Percentiles rank a stretch among this genome's conserved stretches.
Conservation (phyloP, 495 filamentous ascomycete species). For the Zalerion maritima region DNA sequence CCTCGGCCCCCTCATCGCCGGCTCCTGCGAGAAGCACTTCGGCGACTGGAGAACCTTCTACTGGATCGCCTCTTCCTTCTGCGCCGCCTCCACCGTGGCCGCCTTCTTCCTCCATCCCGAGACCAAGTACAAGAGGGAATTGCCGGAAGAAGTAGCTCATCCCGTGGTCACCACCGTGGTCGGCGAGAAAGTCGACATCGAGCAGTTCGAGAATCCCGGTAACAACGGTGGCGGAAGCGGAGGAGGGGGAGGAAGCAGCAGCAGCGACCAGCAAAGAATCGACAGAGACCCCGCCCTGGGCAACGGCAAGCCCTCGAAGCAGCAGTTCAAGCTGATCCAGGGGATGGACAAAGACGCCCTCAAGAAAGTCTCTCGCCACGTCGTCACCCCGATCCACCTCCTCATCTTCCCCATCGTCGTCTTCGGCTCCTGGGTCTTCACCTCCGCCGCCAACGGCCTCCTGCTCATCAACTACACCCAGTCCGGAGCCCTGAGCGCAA, state of each 20-base stretch:
- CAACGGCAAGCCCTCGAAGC: conserved; percentile 35
- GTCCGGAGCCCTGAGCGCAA: conserved; percentile 41
- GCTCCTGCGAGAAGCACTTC: conserved; percentile 39
- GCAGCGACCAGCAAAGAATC: too few species aligned
- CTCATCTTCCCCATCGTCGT: conserved; percentile 51
- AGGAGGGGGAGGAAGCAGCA: too few species aligned
- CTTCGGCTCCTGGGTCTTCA: conserved; percentile 42
- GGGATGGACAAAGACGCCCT: conserved; percentile 22
- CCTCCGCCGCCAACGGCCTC: conserved; percentile 44
- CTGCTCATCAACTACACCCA: conserved; percentile 49
- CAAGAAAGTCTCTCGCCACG: conserved; percentile 17
- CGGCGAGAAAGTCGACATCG: too few species aligned
- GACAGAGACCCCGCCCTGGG: conserved; percentile 16
- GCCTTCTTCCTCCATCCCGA: conserved; percentile 45
- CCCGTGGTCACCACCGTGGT: conserved; percentile 3
- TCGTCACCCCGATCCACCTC: conserved; percentile 40
- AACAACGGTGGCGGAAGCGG: too few species aligned
- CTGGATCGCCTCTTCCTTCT: conserved; percentile 10
- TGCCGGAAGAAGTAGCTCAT: background rate
- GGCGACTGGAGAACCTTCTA: conserved; percentile 39
- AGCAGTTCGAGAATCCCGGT: too few species aligned
- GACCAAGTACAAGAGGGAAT: conserved; percentile 31
- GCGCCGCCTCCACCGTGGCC: too few species aligned
- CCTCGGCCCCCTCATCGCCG: conserved; percentile 42
- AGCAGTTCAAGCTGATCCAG: conserved; percentile 41